Percentiles rank a stretch among this genome's conserved stretches.
These are phyloP conservation scores for Schizochytrium sp. DNA, from an alignment of 108 stramenopile genomes.

Conservation along the genomic window DNA sequence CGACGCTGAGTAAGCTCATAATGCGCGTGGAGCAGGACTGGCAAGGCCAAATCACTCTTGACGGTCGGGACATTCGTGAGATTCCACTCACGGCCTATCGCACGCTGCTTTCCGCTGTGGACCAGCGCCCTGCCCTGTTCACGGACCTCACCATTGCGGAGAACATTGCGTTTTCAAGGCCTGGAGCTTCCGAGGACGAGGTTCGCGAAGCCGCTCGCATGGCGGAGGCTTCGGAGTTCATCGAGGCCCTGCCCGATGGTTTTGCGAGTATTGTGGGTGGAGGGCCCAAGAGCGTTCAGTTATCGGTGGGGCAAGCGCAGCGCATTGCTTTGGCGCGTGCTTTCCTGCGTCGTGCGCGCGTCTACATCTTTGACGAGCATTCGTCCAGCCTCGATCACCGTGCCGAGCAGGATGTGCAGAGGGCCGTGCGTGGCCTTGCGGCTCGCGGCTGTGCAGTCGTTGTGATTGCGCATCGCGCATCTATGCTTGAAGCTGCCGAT, in stretches of 20 bases:
- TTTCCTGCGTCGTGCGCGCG: not conserved
- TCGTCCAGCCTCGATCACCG: not conserved
- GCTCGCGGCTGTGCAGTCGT: not conserved
- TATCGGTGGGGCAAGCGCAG: not conserved
- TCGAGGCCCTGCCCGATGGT: not conserved
- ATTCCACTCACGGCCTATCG: not conserved
- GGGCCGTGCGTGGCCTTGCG: not conserved
- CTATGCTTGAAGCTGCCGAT: not conserved
- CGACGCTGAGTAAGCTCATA: not conserved
- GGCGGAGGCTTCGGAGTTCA: not conserved
- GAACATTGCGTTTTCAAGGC: not conserved
- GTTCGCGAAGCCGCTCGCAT: not conserved
- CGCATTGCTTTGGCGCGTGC: constrained; percentile 5
- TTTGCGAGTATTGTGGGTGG: not conserved
- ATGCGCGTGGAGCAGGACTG: not conserved
- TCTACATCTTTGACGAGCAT: not conserved
- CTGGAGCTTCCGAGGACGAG: not conserved
- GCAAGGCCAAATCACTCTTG: not conserved
- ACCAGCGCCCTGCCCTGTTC: not conserved
- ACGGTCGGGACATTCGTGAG: not conserved
- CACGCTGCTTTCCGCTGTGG: not conserved
- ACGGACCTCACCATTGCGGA: not conserved
- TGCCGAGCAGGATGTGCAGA: not conserved
- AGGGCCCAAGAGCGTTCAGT: not conserved
- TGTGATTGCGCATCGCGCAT: not conserved